Evolutionary conservation across 2,329 filamentous ascomycete species (phyloP).

Genomic region (Ophiostoma australiae): DNA sequence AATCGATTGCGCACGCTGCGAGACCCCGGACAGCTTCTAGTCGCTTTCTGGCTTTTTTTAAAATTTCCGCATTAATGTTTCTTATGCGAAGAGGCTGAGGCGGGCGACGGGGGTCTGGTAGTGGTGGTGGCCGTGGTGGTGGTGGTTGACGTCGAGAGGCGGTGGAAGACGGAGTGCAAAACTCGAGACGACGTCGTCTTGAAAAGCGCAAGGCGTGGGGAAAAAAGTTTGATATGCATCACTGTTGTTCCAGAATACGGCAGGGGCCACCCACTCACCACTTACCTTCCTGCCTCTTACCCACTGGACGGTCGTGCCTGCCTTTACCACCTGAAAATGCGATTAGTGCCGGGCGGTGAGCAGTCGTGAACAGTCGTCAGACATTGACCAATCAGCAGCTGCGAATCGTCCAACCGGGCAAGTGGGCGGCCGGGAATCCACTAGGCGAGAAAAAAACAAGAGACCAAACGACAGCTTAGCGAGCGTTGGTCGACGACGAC

Average conservation of each 20-base stretch:
- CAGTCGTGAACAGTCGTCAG: neutral
- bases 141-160: constrained; percentile 6
- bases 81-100: constrained; percentile 21
- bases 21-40: neutral
- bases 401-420: constrained; percentile 22
- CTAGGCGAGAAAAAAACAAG: constrained; percentile 16
- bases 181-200: constrained; percentile 12
- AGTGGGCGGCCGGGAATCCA: constrained; percentile 8
- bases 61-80: constrained; percentile 20
- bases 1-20: neutral
- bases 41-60: neutral
- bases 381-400: constrained; percentile 36
- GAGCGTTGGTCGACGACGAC: neutral
- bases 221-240: constrained; percentile 25
- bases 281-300: neutral
- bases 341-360: constrained; percentile 26
- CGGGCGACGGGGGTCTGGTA: constrained; percentile 10
- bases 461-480: constrained; percentile 13
- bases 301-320: constrained; percentile 2
- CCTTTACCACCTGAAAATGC: neutral
- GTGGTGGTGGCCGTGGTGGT: neutral
- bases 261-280: neutral
- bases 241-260: constrained; percentile 23
- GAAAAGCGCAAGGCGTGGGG: constrained; percentile 12
- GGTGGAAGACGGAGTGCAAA: constrained; percentile 9